These are phyloP conservation scores for Eimeria sp. DNA, from an alignment of 169 alveolate genomes.

Conservation along the genomic window DNA sequence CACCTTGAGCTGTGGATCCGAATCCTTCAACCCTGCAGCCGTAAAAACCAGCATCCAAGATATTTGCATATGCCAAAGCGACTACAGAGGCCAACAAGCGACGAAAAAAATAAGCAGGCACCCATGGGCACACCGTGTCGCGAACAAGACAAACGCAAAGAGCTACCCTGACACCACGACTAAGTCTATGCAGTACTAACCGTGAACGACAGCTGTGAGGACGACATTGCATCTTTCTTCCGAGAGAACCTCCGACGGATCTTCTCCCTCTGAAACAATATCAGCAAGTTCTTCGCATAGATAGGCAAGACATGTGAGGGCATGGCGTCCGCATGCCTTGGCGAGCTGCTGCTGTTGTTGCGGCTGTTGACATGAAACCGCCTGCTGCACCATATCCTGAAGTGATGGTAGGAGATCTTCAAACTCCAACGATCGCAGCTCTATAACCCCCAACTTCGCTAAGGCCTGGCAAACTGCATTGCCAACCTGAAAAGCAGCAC, in stretches of 20 bases:
- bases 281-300: conserved; percentile 87
- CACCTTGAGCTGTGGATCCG: conserved; percentile 84
- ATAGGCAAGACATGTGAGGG: conserved; percentile 87
- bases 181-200: not conserved
- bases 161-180: not conserved
- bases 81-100: too few species aligned
- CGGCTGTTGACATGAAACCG: conserved; percentile 64
- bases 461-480: conserved; percentile 87
- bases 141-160: not conserved
- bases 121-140: not conserved
- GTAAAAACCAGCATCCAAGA: not conserved
- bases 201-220: conserved; percentile 88
- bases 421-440: conserved; percentile 85
- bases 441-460: conserved; percentile 87
- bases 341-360: conserved; percentile 79
- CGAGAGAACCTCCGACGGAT: conserved; percentile 82
- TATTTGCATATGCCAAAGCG: not conserved
- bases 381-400: conserved; percentile 81
- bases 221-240: conserved; percentile 85
- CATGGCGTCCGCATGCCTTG: conserved; percentile 79
- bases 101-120: too few species aligned
- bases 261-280: conserved; percentile 84
- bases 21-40: conserved; percentile 83
- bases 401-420: conserved; percentile 86
- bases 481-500: conserved; percentile 60